Evolutionary conservation across 2,329 filamentous ascomycete species (phyloP).

Genomic region (Hymenoscyphus linearis): DNA sequence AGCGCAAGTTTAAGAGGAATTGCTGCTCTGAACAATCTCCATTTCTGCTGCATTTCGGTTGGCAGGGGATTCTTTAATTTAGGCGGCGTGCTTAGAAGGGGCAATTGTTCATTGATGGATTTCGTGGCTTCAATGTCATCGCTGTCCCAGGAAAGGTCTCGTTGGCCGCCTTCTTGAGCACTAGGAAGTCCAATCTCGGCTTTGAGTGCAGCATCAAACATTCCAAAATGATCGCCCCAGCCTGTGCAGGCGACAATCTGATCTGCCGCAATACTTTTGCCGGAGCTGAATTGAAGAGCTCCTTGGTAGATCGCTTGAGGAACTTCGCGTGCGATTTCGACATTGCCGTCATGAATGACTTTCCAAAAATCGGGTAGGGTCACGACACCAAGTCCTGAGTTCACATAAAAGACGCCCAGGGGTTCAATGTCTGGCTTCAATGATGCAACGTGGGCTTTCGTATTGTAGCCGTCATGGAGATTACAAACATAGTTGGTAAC

Average conservation of each 20-base stretch:
- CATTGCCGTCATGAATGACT: slow-evolving; percentile 29
- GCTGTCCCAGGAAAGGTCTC: slow-evolving; percentile 21
- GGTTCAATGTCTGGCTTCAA: not conserved
- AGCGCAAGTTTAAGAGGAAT: slow-evolving; percentile 23
- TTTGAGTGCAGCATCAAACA: slow-evolving; percentile 26
- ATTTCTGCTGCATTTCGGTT: slow-evolving; percentile 23
- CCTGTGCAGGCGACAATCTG: slow-evolving; percentile 30
- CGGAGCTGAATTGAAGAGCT: slow-evolving; percentile 13
- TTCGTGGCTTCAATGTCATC: slow-evolving; percentile 23
- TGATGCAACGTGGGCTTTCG: not conserved
- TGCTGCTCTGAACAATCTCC: slow-evolving; percentile 26
- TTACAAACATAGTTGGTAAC: slow-evolving; percentile 14
- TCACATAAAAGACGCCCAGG: slow-evolving; percentile 33
- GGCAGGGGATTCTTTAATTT: slow-evolving; percentile 14
- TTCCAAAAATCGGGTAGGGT: slow-evolving; percentile 34
- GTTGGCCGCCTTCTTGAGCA: not conserved
- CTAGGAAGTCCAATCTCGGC: slow-evolving; percentile 23
- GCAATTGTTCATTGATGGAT: slow-evolving; percentile 24
- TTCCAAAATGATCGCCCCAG: slow-evolving; percentile 26
- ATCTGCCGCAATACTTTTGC: slow-evolving; percentile 17
- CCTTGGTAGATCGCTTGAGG: slow-evolving; percentile 18
- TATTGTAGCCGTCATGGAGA: slow-evolving; percentile 28
- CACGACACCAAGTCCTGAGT: slow-evolving; percentile 30
- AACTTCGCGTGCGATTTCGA: slow-evolving; percentile 3
- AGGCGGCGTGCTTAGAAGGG: slow-evolving; percentile 21